Conservation (phyloP, 202 grass and related monocot species). For the Elaeis oleifera region DNA sequence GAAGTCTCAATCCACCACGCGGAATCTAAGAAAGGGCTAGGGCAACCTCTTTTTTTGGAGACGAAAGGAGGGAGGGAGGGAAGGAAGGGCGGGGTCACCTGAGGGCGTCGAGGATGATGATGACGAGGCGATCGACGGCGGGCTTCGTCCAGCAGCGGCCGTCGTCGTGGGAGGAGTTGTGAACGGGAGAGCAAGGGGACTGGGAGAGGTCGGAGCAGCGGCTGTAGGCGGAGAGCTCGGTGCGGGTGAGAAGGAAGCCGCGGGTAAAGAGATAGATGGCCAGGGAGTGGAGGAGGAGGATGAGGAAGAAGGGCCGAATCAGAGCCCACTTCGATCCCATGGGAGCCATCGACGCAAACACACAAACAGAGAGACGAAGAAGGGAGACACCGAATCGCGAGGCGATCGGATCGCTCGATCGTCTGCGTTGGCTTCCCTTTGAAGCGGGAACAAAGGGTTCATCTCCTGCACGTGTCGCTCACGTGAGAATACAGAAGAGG, state of each 20-base stretch:
- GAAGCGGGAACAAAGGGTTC: too few species aligned
- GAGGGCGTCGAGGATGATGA: slow-evolving; percentile 77
- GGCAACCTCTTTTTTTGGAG: too few species aligned
- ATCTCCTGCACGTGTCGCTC: too few species aligned
- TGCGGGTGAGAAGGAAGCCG: slow-evolving; percentile 85
- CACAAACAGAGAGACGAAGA: too few species aligned
- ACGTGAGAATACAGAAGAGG: too few species aligned
- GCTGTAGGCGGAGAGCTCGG: slow-evolving; percentile 72
- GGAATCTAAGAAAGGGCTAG: too few species aligned
- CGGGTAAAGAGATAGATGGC: slow-evolving; percentile 81
- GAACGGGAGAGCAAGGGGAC: slow-evolving; percentile 15
- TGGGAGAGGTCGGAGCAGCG: slow-evolving; percentile 42
- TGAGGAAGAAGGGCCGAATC: slow-evolving; percentile 27
- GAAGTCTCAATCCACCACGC: too few species aligned
- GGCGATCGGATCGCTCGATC: too few species aligned
- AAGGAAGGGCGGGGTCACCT: slow-evolving; percentile 19
- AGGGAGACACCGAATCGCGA: too few species aligned
- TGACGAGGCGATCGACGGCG: slow-evolving; percentile 56
- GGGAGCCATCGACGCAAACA: too few species aligned
- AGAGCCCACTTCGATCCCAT: slow-evolving; percentile 1
- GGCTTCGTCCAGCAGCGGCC: slow-evolving; percentile 48
- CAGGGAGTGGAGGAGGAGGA: slow-evolving; percentile 42
- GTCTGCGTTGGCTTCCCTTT: too few species aligned
- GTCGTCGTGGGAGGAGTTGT: not conserved
- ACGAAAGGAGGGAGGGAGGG: not conserved